Percentiles rank a stretch among this genome's conserved stretches.
Conservation (phyloP, 1,284 basidiomycete species). For the Moesziomyces sp. region DNA sequence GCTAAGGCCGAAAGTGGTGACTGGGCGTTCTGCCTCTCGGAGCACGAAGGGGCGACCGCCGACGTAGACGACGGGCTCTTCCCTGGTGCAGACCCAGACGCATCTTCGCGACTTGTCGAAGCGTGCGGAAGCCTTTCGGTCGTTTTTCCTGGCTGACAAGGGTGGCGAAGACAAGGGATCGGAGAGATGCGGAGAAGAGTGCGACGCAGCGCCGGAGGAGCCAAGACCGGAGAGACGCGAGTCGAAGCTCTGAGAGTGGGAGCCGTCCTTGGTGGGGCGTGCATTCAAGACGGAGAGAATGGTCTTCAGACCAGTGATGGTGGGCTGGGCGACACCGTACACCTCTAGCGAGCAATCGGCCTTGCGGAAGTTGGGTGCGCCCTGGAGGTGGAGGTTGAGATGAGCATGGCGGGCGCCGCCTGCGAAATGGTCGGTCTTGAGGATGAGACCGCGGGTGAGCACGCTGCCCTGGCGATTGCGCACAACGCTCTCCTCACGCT, state of each 20-base stretch:
- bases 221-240: conserved; percentile 16
- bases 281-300: conserved; percentile 84
- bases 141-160: conserved; percentile 4
- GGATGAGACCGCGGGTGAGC: conserved; percentile 85
- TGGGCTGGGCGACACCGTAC: conserved; percentile 80
- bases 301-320: conserved; percentile 88
- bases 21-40: conserved; percentile 88
- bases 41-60: conserved; percentile 93
- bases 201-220: conserved; percentile 9
- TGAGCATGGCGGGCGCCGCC: conserved; percentile 48
- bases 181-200: conserved; percentile 7
- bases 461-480: conserved; percentile 89
- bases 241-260: conserved; percentile 23
- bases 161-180: conserved; percentile 20
- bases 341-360: conserved; percentile 70
- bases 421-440: conserved; percentile 77
- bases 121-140: conserved; percentile 6
- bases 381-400: conserved; percentile 85
- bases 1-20: conserved; percentile 82
- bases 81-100: conserved; percentile 72
- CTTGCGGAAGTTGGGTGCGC: conserved; percentile 94
- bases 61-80: conserved; percentile 95
- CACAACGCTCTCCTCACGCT: conserved; percentile 73
- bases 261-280: conserved; percentile 29
- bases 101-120: conserved; percentile 58